Conservation (phyloP, 768 basidiomycete genomes). For the Lentinula edodes region DNA sequence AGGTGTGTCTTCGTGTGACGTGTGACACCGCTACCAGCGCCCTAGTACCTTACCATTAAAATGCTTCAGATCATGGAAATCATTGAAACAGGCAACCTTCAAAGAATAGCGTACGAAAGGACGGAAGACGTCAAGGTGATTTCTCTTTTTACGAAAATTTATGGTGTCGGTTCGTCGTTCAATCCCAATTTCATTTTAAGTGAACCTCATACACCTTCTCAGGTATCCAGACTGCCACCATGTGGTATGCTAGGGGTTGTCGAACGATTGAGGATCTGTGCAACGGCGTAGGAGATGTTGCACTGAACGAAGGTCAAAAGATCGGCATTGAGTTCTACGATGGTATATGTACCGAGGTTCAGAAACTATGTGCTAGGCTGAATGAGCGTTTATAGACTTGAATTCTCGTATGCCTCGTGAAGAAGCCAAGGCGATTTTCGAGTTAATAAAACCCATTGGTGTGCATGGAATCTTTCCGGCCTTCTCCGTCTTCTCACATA, state of each 20-base stretch:
- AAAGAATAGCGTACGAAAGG: constrained; percentile 60
- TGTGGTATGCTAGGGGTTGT: constrained; percentile 75
- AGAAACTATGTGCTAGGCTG: not conserved
- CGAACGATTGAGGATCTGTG: constrained; percentile 72
- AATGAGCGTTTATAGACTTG: constrained; percentile 49
- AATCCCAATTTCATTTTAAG: not conserved
- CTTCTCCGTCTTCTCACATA: not conserved
- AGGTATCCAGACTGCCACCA: constrained; percentile 63
- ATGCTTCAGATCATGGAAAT: constrained; percentile 72
- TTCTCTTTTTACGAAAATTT: constrained; percentile 70
- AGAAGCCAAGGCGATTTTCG: constrained; percentile 73
- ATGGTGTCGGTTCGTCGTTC: constrained; percentile 63
- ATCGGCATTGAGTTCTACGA: constrained; percentile 69
- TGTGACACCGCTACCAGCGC: not conserved
- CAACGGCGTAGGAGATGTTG: constrained; percentile 54
- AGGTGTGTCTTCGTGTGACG: constrained; percentile 32
- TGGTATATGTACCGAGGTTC: constrained; percentile 32
- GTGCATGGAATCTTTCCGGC: constrained; percentile 8
- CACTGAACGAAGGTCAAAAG: constrained; percentile 51
- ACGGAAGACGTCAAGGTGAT: constrained; percentile 53
- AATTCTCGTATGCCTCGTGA: constrained; percentile 79
- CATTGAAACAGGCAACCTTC: constrained; percentile 63
- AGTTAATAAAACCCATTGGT: constrained; percentile 70
- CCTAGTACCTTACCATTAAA: not conserved
- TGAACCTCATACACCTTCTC: not conserved